phyloP scores from a whole-genome alignment of 441 rosid genomes.

The Biscutella laevigata region DNA sequence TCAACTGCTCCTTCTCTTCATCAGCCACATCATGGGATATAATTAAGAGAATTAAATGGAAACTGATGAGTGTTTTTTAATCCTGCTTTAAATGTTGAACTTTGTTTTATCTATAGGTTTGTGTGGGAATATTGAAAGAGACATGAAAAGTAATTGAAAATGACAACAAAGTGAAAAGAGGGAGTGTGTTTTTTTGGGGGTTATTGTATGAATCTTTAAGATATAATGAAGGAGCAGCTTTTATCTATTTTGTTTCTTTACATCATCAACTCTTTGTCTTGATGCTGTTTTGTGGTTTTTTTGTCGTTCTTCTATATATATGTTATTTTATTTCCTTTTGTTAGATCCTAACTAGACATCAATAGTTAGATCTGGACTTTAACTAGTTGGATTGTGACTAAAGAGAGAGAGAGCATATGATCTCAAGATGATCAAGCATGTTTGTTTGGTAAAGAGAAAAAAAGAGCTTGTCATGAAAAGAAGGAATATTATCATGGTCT shows the following conservation, averaged over 20 bases:
- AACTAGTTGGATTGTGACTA: conserved; percentile 20
- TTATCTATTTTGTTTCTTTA: conserved; percentile 34
- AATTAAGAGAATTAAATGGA: conserved; percentile 33
- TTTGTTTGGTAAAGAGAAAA: conserved; percentile 16
- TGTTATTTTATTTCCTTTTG: conserved; percentile 14
- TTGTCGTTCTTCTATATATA: conserved; percentile 10
- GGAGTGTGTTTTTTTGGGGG: conserved; percentile 49
- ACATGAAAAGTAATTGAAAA: conserved; percentile 33
- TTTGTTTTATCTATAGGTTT: neutral
- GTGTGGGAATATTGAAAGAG: conserved; percentile 26
- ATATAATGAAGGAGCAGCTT: conserved; percentile 52
- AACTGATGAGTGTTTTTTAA: conserved; percentile 21
- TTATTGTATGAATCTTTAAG: conserved; percentile 33
- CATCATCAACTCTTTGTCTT: conserved; percentile 43
- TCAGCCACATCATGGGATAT: conserved; percentile 22
- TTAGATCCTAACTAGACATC: no score
- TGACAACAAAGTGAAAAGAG: conserved; percentile 29
- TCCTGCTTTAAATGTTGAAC: neutral
- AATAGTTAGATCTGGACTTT: conserved; percentile 48
- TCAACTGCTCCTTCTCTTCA: conserved; percentile 16
- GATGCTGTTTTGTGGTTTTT: conserved; percentile 31
- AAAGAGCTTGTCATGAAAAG: conserved; percentile 20
- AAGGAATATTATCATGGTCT: conserved; percentile 17
- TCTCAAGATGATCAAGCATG: conserved; percentile 11
- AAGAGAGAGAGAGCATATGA: conserved; percentile 6